Percentiles rank a stretch among this genome's conserved stretches.
phyloP scores from a whole-genome alignment of 2,329 filamentous ascomycete genomes.

The Botryotinia calthae region DNA sequence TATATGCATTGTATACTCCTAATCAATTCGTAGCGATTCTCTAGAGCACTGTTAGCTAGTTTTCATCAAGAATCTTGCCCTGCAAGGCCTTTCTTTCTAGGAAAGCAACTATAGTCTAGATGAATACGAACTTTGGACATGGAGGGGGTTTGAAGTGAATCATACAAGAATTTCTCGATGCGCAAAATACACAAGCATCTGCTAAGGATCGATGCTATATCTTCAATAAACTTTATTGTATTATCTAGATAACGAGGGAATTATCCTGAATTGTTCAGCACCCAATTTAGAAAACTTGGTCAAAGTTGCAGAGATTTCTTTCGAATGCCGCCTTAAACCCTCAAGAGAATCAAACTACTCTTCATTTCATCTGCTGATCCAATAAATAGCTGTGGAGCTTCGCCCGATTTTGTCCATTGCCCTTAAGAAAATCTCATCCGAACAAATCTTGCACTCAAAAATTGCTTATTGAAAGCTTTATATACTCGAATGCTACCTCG shows the following conservation, averaged over 20 bases:
- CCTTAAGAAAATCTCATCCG: background rate
- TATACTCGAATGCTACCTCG: too few species aligned
- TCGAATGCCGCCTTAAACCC: background rate
- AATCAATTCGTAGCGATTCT: background rate
- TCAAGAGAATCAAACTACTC: background rate
- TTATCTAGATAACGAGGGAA: fast-evolving
- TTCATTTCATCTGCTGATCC: background rate
- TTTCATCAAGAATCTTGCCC: background rate
- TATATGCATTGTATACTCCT: background rate
- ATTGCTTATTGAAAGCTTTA: background rate
- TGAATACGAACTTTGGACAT: background rate
- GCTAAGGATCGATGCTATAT: background rate
- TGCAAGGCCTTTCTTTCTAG: background rate
- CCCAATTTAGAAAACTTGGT: background rate
- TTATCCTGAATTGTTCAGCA: background rate
- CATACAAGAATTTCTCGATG: background rate
- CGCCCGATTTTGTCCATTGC: background rate
- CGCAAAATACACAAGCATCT: background rate
- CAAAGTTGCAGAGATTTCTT: background rate
- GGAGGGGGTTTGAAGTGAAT: background rate
- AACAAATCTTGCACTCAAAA: background rate
- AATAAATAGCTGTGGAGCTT: background rate
- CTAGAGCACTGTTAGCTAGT: background rate
- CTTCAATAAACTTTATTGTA: background rate
- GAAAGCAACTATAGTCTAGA: background rate